A percentile compares a stretch with the other conserved stretches of the same genome.
phyloP scores from a whole-genome alignment of 176 grass and related monocot genomes.

The Ensete glaucum region DNA sequence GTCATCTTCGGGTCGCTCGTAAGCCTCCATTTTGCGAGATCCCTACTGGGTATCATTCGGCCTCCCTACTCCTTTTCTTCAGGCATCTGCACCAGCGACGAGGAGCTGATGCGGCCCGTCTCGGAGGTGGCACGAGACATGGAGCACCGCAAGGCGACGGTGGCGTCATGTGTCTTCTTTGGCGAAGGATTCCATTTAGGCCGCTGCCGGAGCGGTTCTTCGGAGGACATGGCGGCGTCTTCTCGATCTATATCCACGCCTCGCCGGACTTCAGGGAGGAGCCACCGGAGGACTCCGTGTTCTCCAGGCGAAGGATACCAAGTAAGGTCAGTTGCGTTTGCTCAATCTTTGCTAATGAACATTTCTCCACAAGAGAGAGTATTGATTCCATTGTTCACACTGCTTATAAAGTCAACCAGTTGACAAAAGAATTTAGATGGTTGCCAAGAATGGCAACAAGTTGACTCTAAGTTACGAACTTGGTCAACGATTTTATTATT shows the following conservation, averaged over 20 bases:
- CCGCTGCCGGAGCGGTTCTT: constrained; percentile 35
- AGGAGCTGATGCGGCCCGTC: constrained; percentile 1
- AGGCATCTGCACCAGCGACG: background rate
- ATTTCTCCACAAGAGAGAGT: no score
- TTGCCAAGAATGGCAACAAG: no score
- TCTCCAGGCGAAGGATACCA: constrained; percentile 14
- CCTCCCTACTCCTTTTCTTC: no score
- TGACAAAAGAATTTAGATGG: no score
- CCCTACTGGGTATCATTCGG: no score
- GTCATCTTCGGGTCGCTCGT: constrained; percentile 8
- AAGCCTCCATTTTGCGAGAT: background rate
- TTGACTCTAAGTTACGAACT: no score
- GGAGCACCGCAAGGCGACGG: constrained; percentile 8
- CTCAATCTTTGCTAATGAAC: no score
- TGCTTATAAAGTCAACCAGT: no score
- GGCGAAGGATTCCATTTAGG: constrained; percentile 25
- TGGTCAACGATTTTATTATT: no score
- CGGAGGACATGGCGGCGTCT: constrained; percentile 16
- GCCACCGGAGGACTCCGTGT: constrained; percentile 17
- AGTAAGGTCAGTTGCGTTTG: constrained; percentile 21
- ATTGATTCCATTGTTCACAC: no score
- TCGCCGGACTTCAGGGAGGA: constrained; percentile 22
- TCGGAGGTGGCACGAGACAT: background rate
- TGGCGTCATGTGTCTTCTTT: constrained; percentile 32
- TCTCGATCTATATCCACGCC: constrained; percentile 28